A percentile compares a stretch with the other conserved stretches of the same genome.
These are phyloP conservation scores for Phialophora chinensis DNA, from an alignment of 2,329 filamentous ascomycete species.

Conservation along the genomic window DNA sequence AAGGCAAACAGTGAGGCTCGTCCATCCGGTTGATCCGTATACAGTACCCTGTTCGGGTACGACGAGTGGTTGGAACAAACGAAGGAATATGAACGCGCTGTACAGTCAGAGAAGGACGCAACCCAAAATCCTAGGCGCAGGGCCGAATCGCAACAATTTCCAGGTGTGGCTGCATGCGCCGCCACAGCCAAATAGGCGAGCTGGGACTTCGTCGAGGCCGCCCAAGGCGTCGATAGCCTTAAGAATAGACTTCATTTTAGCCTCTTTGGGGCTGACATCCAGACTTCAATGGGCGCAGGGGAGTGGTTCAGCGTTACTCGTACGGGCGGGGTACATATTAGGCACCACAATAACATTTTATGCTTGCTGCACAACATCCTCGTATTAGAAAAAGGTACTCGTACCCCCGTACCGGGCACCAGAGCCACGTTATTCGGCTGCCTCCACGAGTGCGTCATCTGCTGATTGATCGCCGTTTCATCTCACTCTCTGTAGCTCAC, in stretches of 20 bases:
- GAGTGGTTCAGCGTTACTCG: neutral
- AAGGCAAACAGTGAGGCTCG: neutral
- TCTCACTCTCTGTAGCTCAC: conserved; percentile 44
- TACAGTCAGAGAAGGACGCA: neutral
- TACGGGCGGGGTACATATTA: neutral
- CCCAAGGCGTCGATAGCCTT: neutral
- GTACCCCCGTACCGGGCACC: too few relatives aligned
- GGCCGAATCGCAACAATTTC: conserved; percentile 1
- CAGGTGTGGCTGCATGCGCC: neutral
- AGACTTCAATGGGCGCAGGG: neutral
- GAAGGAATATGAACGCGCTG: neutral
- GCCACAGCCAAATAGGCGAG: conserved; percentile 7
- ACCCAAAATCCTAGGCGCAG: neutral
- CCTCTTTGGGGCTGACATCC: neutral
- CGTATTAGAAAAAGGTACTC: neutral
- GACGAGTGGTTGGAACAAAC: neutral
- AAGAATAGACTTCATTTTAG: neutral
- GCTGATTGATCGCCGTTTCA: neutral
- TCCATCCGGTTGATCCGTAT: conserved; percentile 18
- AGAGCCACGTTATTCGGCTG: neutral
- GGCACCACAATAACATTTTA: neutral
- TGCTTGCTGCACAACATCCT: neutral
- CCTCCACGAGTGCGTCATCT: neutral
- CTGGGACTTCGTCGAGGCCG: neutral
- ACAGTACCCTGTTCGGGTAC: neutral